Base-by-base conservation (phyloP, 768 basidiomycete species). In the Termitomyces sp. region DNA sequence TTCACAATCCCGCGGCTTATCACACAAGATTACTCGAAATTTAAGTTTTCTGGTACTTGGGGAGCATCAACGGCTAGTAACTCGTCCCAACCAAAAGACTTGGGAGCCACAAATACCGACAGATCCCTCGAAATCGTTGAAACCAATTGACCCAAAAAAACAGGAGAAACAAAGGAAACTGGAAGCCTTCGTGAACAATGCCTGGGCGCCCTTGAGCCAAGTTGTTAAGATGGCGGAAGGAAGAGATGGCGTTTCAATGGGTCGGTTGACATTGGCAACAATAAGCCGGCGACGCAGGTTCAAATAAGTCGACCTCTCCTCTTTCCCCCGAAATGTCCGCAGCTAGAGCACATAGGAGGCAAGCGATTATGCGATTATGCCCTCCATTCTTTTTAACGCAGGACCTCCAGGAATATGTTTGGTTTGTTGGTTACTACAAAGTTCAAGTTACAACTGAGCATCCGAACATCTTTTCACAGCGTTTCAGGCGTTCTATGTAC, bases 141-240 rank as follows among this genome's bases (percentile, higher is more conserved):
- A 58, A 41, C 48, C 58, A 4, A 29, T 32, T 25, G 46, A 50
- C 31, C 34, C 41, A 3, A 50, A 49, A 19, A 62, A 62, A 21
- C 51, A 59, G 46, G 40, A 62, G 31, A 60, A 59, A 21, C 38
- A 46, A 32, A 55, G 65, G 43, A 61, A 61, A 53, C 62, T 58
- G 55, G 66, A 65, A 50, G 62, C 66, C 3, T 61, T 79, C 31
- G 71, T 74, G 17, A 70, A 70, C 14, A 69, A 67, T 23, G 75
- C 73, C 3, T 79, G 78, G 75, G 73, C 74, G 32, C 75, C 79
- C 29, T 63, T 87, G 2, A 77, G 79, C 23, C 79, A 86, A 63
- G 77, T 80, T 1, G 73, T 84, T 40, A 74, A 71, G 55, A 77
- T 88, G 77, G 85, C 84, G 21, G 86, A 88, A 65, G 82, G 77